Base-by-base conservation (phyloP, 2,329 filamentous ascomycete genomes). In the Fusarium denticulatum region DNA sequence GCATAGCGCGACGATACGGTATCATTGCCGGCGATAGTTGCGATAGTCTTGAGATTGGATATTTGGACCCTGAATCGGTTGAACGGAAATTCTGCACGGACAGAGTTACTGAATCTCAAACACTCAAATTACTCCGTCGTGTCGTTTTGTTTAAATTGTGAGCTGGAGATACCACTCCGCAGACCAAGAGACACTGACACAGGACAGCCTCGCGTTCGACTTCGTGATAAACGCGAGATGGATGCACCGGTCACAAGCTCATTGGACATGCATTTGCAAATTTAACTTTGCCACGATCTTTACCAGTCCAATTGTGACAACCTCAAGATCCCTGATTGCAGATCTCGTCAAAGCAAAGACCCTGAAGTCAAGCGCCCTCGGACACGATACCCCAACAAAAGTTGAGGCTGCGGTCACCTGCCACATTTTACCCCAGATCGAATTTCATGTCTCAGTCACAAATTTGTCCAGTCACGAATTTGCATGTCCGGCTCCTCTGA, bases 401-500 rank as follows among this genome's bases (percentile, higher is more conserved):
- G 4, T 37, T 5, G n/a, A 40, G 32, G 50, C 6, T 47, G 26
- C 14, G 30, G 64, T 67, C 64, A 67, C 62, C 39, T 67, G 64
- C 32, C 36, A 40, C 34, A 6, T 55, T 39, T 47, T 57, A 46
- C 63, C 40, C 50, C 61, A 36, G 36, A 45, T 46, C 47, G 45
- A 32, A 45, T 43, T 24, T 6, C 22, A 12, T 32, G 36, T 64
- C 47, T 57, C 37, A 55, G 45, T 65, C 63, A 58, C 49, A 6
- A 32, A 28, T 36, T 22, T 32, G 22, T 24, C 40, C 32, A 64
- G 45, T 67, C 64, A 60, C 62, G 6, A 39, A 39, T 52, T 43
- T 45, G 30, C 26, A 69, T 84, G 82, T 84, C 62, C 69, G 82
- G 82, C 67, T 77, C 79, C 82, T 84, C 83, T 84, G 83, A 84